phyloP scores from a whole-genome alignment of 805 yeast genomes.

The Ogataea degrootiae region DNA sequence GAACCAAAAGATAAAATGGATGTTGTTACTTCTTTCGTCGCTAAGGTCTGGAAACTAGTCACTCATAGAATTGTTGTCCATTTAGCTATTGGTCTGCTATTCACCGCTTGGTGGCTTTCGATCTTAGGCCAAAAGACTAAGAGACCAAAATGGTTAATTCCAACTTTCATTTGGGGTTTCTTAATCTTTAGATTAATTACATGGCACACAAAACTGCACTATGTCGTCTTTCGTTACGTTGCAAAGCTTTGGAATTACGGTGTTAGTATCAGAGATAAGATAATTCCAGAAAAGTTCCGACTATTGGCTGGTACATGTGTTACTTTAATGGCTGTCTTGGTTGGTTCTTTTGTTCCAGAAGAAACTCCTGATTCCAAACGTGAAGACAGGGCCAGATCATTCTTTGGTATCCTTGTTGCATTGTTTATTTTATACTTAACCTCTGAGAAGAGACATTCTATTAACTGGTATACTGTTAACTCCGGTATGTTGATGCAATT shows the following conservation, averaged over 20 bases:
- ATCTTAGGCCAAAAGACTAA: constrained; percentile 38
- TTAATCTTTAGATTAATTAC: constrained; percentile 39
- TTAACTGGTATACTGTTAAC: constrained; percentile 57
- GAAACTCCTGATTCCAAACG: constrained; percentile 43
- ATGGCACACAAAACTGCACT: constrained; percentile 33
- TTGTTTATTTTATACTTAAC: constrained; percentile 39
- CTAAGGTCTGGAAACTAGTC: not conserved
- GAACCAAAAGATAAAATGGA: not conserved
- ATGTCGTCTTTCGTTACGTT: constrained; percentile 13
- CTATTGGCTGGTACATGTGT: constrained; percentile 39
- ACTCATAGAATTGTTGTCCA: constrained; percentile 4
- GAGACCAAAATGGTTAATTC: constrained; percentile 43
- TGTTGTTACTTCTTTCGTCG: not conserved
- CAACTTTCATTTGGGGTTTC: constrained; percentile 38
- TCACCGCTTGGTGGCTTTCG: constrained; percentile 38
- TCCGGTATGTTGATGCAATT: constrained; percentile 58
- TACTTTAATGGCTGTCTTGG: constrained; percentile 42
- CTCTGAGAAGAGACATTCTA: constrained; percentile 39
- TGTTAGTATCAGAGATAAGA: constrained; percentile 32
- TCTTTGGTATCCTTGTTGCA: constrained; percentile 49
- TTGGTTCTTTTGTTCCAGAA: constrained; percentile 51
- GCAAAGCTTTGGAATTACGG: constrained; percentile 29
- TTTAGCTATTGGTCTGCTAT: constrained; percentile 5
- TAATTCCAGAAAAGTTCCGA: constrained; percentile 39
- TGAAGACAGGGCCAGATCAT: constrained; percentile 52